These are phyloP conservation scores for Ganoderma leucocontextum DNA, from an alignment of 1,284 basidiomycete species.

Conservation along the genomic window DNA sequence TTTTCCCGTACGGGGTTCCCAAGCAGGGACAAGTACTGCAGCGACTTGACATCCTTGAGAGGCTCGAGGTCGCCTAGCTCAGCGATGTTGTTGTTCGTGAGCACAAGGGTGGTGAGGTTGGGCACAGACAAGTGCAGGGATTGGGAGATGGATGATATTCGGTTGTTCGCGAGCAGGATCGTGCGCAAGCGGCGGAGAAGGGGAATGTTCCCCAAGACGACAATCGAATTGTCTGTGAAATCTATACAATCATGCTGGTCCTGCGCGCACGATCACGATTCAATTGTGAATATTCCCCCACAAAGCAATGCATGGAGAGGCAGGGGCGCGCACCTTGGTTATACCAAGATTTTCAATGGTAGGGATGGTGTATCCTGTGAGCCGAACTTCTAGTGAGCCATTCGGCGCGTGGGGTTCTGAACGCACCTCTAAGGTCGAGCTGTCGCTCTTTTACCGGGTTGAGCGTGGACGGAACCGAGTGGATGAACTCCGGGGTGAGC, in stretches of 20 bases:
- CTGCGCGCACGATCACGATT: constrained; percentile 45
- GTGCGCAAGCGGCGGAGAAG: constrained; percentile 82
- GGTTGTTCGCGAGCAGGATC: constrained; percentile 88
- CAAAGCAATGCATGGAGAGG: constrained; percentile 18
- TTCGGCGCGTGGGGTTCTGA: constrained; percentile 14
- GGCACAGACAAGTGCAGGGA: constrained; percentile 86
- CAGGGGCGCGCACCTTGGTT: constrained; percentile 73
- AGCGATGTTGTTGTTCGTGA: constrained; percentile 77
- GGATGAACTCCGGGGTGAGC: constrained; percentile 92
- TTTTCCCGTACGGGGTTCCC: constrained; percentile 94
- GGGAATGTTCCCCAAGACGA: constrained; percentile 87
- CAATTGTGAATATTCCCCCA: background rate
- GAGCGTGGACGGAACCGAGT: constrained; percentile 78
- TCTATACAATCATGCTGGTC: constrained; percentile 96
- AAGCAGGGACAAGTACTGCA: constrained; percentile 85
- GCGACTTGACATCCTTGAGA: constrained; percentile 78
- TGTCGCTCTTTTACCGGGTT: constrained; percentile 95
- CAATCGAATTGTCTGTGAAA: constrained; percentile 95
- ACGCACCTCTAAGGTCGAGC: constrained; percentile 91
- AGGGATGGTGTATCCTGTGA: constrained; percentile 93
- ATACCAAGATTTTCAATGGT: constrained; percentile 99
- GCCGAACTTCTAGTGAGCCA: constrained; percentile 36
- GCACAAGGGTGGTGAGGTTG: constrained; percentile 81
- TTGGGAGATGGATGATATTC: constrained; percentile 83
- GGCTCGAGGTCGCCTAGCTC: constrained; percentile 89